Evolutionary conservation across 176 grass and related monocot species (phyloP), one percentile per base, ranked within the genome.

Genomic region (Zea luxurians): DNA sequence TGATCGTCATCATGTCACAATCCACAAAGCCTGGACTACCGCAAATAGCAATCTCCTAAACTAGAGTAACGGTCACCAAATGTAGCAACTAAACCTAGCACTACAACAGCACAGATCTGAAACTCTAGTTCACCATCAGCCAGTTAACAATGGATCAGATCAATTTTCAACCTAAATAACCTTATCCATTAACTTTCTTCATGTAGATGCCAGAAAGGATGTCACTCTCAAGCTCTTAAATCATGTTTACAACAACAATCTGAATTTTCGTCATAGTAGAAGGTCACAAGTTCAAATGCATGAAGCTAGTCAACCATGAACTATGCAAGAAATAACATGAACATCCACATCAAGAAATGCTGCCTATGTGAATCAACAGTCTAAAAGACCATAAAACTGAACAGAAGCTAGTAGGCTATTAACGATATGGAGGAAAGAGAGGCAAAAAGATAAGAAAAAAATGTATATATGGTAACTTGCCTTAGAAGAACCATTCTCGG

Each of bases 401-500:
- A 61, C 66, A 66, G 6, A 62, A 63, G 13, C 6, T 81, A 16
- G 20, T 3, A 61, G 10, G 20, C 3, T 21, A 61, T 61, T 27
- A 34, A 60, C 8, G 10, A 59, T 4, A 61, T 13, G 1, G 5
- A 74, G 18, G 57, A 46, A 73, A 57, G 7, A 76, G 3, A 79
- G 10, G 18, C 61, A 42, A 72, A 10, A 20, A 5, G 46, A 27
- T 27, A 27, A 27, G 27, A 27, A 27, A 0, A n/a, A 47, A 57
- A 57, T 37, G 48, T 49, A 53, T 37, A 61, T 45, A 70, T 47
- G 61, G 62, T 77, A 69, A 66, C 79, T 72, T 80, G 85, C 91
- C 91, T 90, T 93, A 34, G 91, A 84, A 47, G 91, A 90, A 71
- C 80, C 74, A 54, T 86, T 80, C 54, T 91, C 91, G 2, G 68